phyloP scores from a whole-genome alignment of 2,329 filamentous ascomycete species.

The Myrmaecium sp. region DNA sequence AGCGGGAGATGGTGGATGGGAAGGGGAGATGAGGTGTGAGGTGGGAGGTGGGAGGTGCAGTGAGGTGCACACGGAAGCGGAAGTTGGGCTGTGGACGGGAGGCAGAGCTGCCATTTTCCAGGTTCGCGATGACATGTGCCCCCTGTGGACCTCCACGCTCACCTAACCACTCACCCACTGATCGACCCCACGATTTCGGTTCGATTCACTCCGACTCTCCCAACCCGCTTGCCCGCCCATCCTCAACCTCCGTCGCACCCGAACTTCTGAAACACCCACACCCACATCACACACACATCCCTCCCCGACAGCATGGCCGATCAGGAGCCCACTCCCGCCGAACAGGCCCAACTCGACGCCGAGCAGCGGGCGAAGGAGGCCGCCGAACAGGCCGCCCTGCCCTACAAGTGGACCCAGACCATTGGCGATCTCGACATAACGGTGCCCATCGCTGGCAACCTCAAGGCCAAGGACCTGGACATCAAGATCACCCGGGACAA shows the following conservation, averaged over 20 bases:
- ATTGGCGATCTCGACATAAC: slow-evolving; percentile 76
- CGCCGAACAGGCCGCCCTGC: slow-evolving; percentile 76
- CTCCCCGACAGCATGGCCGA: no score
- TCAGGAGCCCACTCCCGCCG: slow-evolving; percentile 32
- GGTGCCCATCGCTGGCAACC: slow-evolving; percentile 60
- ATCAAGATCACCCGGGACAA: slow-evolving; percentile 67
- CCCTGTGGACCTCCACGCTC: no score
- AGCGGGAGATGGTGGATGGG: no score
- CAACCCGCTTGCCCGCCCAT: neutral
- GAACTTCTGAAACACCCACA: slow-evolving; percentile 1
- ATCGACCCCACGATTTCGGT: no score
- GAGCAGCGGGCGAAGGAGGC: slow-evolving; percentile 54
- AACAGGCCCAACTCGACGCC: slow-evolving; percentile 38
- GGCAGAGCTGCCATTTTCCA: no score
- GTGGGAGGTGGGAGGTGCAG: no score
- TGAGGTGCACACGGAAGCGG: no score
- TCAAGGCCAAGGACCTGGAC: slow-evolving; percentile 70
- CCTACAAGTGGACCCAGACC: slow-evolving; percentile 94
- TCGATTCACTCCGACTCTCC: no score
- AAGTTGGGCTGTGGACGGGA: no score
- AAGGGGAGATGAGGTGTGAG: no score
- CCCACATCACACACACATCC: slow-evolving; percentile 3
- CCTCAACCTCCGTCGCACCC: slow-evolving; percentile 2
- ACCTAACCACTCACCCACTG: no score
- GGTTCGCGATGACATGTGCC: no score